Evolutionary conservation across 495 filamentous ascomycete genomes (phyloP), one percentile per base, ranked within the genome.

Genomic region (Penicillium herquei): DNA sequence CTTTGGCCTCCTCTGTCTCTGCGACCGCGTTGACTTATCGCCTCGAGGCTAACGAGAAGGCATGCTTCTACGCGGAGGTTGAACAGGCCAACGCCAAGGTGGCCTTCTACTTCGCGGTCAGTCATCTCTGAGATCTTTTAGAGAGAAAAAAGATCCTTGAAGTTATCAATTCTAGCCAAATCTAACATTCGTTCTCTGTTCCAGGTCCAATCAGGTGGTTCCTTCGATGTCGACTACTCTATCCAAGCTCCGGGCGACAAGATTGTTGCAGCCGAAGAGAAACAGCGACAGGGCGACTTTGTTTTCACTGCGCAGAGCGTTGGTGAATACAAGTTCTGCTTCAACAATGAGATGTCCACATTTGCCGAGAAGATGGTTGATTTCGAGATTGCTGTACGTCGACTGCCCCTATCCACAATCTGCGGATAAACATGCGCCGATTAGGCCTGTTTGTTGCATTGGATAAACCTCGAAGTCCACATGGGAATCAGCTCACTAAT

Each of bases 351-450:
- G 64, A 96, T 98, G 89, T 94, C 89, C 62, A 98, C 93, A 3
- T 96, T 94, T 64, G 86, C 93, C 18, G 95, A 99, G 77, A 99
- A 99, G 75, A 86, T 93, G 74, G 92, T 99, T 50, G 94, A 99
- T 69, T 98, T 99, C 67, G 95, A 99, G 76, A 96, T 99, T 69
- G 82, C 94, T 61, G 94, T 97, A 77, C 57, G 88, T 75, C 35
- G 11, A 48, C 32, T 49, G 14, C 43, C 41, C 47, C 39, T 31
- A 18, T 49, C 18, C 55, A 26, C 21, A 26, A 26, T 4, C 21
- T 26, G 21, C 21, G 21, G 21, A 26, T 26, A 26, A 26, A 26
- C 21, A 26, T 26, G 21, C 21, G 21, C 21, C 21, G n/a, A n/a
- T n/a, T n/a, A n/a, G n/a, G n/a, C n/a, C n/a, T n/a, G n/a, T n/a